Base-by-base conservation (phyloP, 352 stramenopile genomes). In the Phytophthora sojae region DNA sequence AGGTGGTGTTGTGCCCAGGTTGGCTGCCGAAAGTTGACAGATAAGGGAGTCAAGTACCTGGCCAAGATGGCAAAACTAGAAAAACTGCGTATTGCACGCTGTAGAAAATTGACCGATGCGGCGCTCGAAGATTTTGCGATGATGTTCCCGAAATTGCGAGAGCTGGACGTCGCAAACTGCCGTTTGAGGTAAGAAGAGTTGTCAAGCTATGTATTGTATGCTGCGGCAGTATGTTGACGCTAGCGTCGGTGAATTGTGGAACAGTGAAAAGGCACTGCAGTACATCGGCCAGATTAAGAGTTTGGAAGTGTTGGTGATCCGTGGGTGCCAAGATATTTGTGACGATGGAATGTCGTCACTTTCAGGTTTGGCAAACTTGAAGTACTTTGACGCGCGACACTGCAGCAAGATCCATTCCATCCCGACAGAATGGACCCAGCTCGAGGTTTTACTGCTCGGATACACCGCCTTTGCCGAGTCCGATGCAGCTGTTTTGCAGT, bases 341-440 rank as follows among this genome's bases (percentile, higher is more conserved):
- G 71, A 87, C 35, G 72, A 80, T 2, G 79, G 73, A 2, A 75
- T 90, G 69, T 14, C 14, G 6, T 42, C 57, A 5, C 67, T 91
- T 17, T 42, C 63, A 30, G n/a, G 15, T 3, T 64, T 91, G 37
- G 66, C 35, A 8, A 75, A 71, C 8, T 26, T 91, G 25, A 79
- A 78, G 42, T 85, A 91, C 58, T 93, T 95, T 45, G 86, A 95
- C 51, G 85, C 80, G 3, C 80, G 88, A 11, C 83, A 93, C 55
- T 95, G 88, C 47, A 74, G 81, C 61, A 76, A 80, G 32, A 67
- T 95, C 19, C 81, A 79, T 30, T 80, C 77, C 2, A 61, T 94
- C 19, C 76, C 76, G 19, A 71, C 56, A 0, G 77, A 90, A 50
- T 95, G 88, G 88, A 75, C 53, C 0, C 50, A 86, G 26, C 69